phyloP scores from a whole-genome alignment of 768 basidiomycete genomes.

The Steccherinum ochraceum region DNA sequence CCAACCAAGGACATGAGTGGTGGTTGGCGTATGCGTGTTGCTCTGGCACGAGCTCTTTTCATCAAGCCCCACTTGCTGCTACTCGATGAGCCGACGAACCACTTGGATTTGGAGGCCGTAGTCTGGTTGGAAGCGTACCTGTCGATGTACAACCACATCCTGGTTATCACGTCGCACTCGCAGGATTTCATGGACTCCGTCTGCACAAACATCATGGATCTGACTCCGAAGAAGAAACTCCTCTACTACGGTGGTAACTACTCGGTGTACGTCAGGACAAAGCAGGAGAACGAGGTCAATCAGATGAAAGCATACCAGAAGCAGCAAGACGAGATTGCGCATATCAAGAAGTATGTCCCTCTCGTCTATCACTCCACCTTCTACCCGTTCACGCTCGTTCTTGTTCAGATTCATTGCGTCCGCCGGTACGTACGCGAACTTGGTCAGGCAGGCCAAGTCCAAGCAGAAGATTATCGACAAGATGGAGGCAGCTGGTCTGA shows the following conservation, averaged over 20 bases:
- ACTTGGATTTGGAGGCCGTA: conserved; percentile 94
- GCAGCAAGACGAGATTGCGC: conserved; percentile 96
- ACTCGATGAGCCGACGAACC: conserved; percentile 90
- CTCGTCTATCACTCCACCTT: neutral
- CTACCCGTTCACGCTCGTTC: neutral
- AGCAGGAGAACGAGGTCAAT: conserved; percentile 96
- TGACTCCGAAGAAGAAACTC: conserved; percentile 87
- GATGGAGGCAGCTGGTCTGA: conserved; percentile 98
- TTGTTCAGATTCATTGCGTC: conserved; percentile 84
- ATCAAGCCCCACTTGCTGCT: conserved; percentile 93
- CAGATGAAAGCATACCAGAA: conserved; percentile 99
- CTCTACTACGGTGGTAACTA: conserved; percentile 96
- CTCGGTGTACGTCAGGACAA: conserved; percentile 94
- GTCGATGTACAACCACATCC: conserved; percentile 96
- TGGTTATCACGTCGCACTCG: conserved; percentile 97
- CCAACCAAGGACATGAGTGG: conserved; percentile 99
- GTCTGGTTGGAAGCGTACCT: conserved; percentile 99
- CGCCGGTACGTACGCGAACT: conserved; percentile 99
- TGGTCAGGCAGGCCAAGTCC: conserved; percentile 97
- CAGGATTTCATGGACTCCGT: conserved; percentile 98
- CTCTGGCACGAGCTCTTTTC: conserved; percentile 92
- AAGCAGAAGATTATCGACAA: conserved; percentile 99
- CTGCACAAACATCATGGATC: conserved; percentile 97
- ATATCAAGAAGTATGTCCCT: conserved; percentile 86
- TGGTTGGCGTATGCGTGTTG: conserved; percentile 99